These are phyloP conservation scores for Pythium utonaiense DNA, from an alignment of 352 stramenopile species.

Conservation along the genomic window DNA sequence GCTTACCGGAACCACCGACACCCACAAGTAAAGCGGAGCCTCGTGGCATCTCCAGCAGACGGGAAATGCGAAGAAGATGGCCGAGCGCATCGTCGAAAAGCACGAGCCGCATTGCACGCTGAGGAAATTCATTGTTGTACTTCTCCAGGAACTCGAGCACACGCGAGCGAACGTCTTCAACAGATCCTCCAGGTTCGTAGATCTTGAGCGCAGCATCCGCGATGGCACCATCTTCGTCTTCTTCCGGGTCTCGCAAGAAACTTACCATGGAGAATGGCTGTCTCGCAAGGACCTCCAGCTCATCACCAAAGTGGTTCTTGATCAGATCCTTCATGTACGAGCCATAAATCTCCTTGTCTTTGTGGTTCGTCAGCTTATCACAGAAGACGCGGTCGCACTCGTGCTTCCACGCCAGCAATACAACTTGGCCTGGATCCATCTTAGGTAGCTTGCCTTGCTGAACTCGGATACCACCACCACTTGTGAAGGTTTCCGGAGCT, in stretches of 20 bases:
- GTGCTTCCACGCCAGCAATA: conserved; percentile 97
- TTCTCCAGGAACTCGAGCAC: conserved; percentile 95
- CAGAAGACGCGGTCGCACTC: conserved; percentile 97
- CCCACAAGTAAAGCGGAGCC: conserved; percentile 95
- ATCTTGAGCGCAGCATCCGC: conserved; percentile 95
- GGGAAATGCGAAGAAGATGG: conserved; percentile 95
- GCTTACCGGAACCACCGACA: conserved; percentile 96
- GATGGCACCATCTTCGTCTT: conserved; percentile 94
- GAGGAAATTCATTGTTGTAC: conserved; percentile 97
- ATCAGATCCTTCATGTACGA: conserved; percentile 91
- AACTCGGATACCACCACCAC: conserved; percentile 81
- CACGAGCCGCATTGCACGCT: conserved; percentile 96
- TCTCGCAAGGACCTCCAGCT: conserved; percentile 63
- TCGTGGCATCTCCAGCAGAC: conserved; percentile 95
- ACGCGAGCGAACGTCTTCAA: conserved; percentile 90
- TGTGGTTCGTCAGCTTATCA: conserved; percentile 97
- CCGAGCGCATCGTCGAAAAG: conserved; percentile 98
- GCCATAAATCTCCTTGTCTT: conserved; percentile 95
- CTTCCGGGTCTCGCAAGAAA: conserved; percentile 96
- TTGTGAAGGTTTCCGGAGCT: conserved; percentile 93
- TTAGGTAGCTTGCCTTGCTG: conserved; percentile 84
- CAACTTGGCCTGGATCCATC: conserved; percentile 89
- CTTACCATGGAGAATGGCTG: conserved; percentile 95
- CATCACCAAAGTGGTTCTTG: conserved; percentile 89
- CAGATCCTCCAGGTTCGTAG: conserved; percentile 94